These are phyloP conservation scores for Vaccinium vitisidaea DNA, from an alignment of 148 eudicot species.

Conservation along the genomic window DNA sequence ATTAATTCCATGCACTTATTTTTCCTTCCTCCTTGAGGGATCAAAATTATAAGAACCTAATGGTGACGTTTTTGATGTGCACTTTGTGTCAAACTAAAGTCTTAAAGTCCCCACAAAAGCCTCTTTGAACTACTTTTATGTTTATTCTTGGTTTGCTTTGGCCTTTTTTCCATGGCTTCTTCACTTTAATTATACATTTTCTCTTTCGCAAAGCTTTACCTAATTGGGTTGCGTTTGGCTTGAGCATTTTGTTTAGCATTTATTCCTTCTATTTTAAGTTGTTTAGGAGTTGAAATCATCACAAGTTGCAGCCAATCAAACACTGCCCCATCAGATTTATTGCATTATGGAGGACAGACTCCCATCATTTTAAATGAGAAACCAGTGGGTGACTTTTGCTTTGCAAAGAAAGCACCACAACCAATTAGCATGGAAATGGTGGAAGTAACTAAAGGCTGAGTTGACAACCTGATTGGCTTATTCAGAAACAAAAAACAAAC, in stretches of 20 bases:
- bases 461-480: neutral
- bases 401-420: neutral
- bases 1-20: neutral
- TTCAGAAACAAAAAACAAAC: neutral
- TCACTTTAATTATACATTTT: constrained; percentile 6
- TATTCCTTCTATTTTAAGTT: neutral
- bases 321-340: neutral
- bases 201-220: neutral
- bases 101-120: constrained; percentile 15
- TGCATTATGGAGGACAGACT: neutral
- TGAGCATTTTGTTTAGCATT: neutral
- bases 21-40: neutral
- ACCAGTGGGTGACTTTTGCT: neutral
- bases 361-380: neutral
- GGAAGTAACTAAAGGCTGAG: neutral
- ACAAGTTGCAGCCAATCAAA: constrained; percentile 9
- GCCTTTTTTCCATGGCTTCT: constrained; percentile 15
- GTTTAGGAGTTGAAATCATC: neutral
- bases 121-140: constrained; percentile 13
- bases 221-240: neutral
- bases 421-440: neutral
- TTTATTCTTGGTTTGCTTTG: constrained; percentile 16
- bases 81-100: neutral
- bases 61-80: neutral
- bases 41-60: neutral